Percentiles rank a stretch among this genome's conserved stretches.
phyloP scores from a whole-genome alignment of 345 rosid genomes.

The Rubroshorea leprosula region DNA sequence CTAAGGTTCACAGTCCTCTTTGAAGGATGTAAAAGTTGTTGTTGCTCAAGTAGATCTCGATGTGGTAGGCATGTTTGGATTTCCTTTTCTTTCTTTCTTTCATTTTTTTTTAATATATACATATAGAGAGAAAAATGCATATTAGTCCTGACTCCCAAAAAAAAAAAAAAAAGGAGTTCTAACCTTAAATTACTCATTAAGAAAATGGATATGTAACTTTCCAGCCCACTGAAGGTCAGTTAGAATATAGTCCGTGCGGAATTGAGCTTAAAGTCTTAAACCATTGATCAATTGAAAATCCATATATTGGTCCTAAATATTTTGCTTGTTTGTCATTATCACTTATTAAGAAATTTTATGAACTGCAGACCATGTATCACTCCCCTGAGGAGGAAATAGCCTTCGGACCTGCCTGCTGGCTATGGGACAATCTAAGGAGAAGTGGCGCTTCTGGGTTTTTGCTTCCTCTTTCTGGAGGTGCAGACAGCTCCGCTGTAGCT shows the following conservation, averaged over 20 bases:
- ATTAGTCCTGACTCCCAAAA: slow-evolving; percentile 4
- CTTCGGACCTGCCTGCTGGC: slow-evolving; percentile 95
- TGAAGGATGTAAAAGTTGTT: slow-evolving; percentile 88
- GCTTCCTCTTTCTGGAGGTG: slow-evolving; percentile 98
- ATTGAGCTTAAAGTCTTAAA: too few species aligned
- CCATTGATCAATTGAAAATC: too few species aligned
- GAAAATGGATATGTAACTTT: slow-evolving; percentile 56
- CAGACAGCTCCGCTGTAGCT: slow-evolving; percentile 95
- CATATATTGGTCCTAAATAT: too few species aligned
- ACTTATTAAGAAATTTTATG: background rate
- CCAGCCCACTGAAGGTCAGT: slow-evolving; percentile 66
- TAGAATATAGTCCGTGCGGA: too few species aligned
- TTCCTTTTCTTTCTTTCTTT: too few species aligned
- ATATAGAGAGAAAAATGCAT: too few species aligned
- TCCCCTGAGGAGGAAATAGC: slow-evolving; percentile 97
- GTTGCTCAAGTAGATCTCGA: slow-evolving; percentile 84
- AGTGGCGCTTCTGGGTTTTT: slow-evolving; percentile 96
- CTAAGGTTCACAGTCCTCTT: slow-evolving; percentile 88
- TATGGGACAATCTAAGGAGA: slow-evolving; percentile 97
- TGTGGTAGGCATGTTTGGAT: slow-evolving; percentile 63
- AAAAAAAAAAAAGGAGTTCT: slow-evolving; percentile 81
- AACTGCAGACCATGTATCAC: slow-evolving; percentile 59
- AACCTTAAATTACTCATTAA: too few species aligned
- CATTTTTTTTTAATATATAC: background rate
- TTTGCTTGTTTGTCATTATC: background rate